A percentile compares a stretch with the other conserved stretches of the same genome.
phyloP scores from a whole-genome alignment of 2,329 filamentous ascomycete species.

The Cladosporium oxysporum region DNA sequence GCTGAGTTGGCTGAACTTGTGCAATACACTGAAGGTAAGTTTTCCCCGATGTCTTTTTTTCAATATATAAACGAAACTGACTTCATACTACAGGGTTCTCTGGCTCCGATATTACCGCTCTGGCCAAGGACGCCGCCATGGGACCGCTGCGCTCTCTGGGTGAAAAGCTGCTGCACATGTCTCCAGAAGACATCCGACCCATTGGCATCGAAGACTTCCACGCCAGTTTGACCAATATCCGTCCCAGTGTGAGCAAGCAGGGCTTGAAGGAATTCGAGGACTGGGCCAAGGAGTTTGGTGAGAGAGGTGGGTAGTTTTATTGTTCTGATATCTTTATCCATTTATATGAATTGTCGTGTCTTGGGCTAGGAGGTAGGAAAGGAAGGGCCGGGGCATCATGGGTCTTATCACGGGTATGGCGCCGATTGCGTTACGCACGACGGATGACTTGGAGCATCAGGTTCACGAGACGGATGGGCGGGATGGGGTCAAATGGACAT shows the following conservation, averaged over 20 bases:
- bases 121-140: conserved; percentile 98
- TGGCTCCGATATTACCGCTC: conserved; percentile 91
- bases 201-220: conserved; percentile 83
- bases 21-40: conserved; percentile 75
- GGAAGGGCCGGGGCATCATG: neutral
- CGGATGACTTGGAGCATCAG: neutral
- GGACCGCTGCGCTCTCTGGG: conserved; percentile 87
- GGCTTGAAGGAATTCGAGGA: conserved; percentile 89
- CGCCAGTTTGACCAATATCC: conserved; percentile 78
- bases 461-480: neutral
- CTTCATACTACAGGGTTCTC: conserved; percentile 73
- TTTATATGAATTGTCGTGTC: neutral
- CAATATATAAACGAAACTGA: neutral
- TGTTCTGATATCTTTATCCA: neutral
- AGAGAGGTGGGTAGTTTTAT: conserved; percentile 69
- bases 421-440: neutral
- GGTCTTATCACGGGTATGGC: neutral
- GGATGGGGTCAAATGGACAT: neutral
- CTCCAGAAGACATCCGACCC: conserved; percentile 89
- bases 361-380: neutral
- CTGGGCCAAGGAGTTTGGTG: conserved; percentile 91
- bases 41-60: neutral
- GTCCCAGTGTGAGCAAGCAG: conserved; percentile 83
- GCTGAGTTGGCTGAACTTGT: conserved; percentile 74
- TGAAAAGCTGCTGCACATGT: conserved; percentile 85